Evolutionary conservation across 2,329 filamentous ascomycete genomes (phyloP).

Genomic region (Hymenoscyphus repandus): DNA sequence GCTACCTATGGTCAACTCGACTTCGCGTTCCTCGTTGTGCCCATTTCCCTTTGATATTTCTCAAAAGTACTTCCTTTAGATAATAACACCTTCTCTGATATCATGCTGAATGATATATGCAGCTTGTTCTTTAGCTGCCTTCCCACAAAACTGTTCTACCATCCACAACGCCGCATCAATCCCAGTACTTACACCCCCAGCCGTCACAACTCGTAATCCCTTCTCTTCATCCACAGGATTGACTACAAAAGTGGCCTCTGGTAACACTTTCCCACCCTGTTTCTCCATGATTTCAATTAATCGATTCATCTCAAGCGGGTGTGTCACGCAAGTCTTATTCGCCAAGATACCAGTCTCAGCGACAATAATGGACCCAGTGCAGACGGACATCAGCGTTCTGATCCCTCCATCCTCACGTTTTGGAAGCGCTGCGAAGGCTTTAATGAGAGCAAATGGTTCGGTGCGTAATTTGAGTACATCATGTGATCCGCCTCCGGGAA

Average conservation of each 20-base stretch:
- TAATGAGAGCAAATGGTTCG: constrained; percentile 65
- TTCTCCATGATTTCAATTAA: constrained; percentile 1
- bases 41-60: too few species aligned
- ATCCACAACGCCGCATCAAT: constrained; percentile 79
- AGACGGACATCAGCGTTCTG: constrained; percentile 72
- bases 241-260: constrained; percentile 17
- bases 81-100: constrained; percentile 63
- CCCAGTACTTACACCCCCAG: constrained; percentile 71
- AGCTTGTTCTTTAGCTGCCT: constrained; percentile 68
- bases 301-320: constrained; percentile 53
- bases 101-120: constrained; percentile 70
- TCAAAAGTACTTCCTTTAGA: too few species aligned
- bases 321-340: constrained; percentile 72
- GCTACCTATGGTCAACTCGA: too few species aligned
- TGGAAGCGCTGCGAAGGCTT: constrained; percentile 69
- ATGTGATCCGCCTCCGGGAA: constrained; percentile 59
- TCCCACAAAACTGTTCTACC: constrained; percentile 71
- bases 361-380: constrained; percentile 71
- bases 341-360: constrained; percentile 70
- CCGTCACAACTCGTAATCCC: constrained; percentile 66
- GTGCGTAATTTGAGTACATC: constrained; percentile 57
- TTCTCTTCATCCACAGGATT: constrained; percentile 11
- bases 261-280: background rate
- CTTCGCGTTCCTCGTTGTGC: too few species aligned
- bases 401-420: constrained; percentile 69